Evolutionary conservation across 192 early-diverging fungal species (phyloP), one percentile per base, ranked within the genome.

Genomic region (Haplosporangium gracile): DNA sequence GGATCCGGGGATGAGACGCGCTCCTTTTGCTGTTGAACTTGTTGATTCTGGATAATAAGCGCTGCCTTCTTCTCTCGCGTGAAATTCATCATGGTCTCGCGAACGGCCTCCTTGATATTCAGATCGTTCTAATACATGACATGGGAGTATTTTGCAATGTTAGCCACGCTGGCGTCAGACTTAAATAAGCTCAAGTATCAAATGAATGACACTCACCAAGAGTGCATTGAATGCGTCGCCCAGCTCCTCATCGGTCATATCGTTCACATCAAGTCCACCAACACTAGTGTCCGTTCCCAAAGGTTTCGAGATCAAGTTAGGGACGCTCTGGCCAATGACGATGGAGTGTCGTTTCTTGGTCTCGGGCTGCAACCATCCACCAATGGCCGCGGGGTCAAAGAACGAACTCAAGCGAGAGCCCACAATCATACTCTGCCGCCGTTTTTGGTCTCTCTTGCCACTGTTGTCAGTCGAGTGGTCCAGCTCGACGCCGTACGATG

Each of bases 21-120:
- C 47, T 86, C 84, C 68, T 81, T 86, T 72, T 77, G 76, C 22
- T 81, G 76, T 7, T 77, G 74, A 32, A 72, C 16, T 57, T 88
- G 82, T 26, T 84, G 81, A 20, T 89, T 91, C 68, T 88, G 88
- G 11, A 87, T 65, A 29, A 91, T 77, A 5, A 89, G 70, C 22
- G 80, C 82, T 1, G 81, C 45, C 53, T 88, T 87, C 65, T 88
- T 88, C 49, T 88, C 88, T 13, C 80, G 77, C 7, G 87, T 72
- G 6, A 91, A 73, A 42, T 89, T 82, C 70, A 84, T 88, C 72
- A 88, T 78, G 24, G 81, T 87, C 20, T 84, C 85, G 45, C 87
- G 79, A 6, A 88, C 73, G 13, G 38, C 75, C 26, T 88, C 85
- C 65, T 89, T 91, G 79, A 89, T 91, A 42, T 90, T 85, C 15